A percentile compares a stretch with the other conserved stretches of the same genome.
Evolutionary conservation across 495 filamentous ascomycete genomes (phyloP).

Genomic region (Glarea lozoyensis): DNA sequence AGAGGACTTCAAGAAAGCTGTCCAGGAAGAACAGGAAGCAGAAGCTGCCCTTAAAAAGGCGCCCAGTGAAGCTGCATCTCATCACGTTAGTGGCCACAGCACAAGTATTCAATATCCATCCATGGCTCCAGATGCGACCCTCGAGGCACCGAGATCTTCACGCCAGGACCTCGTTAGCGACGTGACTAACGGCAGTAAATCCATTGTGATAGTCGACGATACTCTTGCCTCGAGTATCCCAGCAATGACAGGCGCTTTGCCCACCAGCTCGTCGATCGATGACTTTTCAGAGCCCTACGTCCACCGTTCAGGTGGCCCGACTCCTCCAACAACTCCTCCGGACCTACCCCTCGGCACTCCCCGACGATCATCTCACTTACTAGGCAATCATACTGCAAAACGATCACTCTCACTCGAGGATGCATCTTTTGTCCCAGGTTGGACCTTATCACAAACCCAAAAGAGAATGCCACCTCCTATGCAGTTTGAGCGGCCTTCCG

Average conservation of each 20-base stretch:
- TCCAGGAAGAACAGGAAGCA: constrained; percentile 44
- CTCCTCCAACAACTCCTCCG: constrained; percentile 46
- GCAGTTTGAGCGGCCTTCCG: no score
- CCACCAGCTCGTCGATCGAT: constrained; percentile 37
- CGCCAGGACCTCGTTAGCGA: constrained; percentile 31
- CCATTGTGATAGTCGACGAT: constrained; percentile 82
- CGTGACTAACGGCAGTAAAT: constrained; percentile 70
- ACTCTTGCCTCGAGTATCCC: constrained; percentile 37
- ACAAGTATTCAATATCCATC: constrained; percentile 15
- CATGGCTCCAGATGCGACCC: constrained; percentile 12
- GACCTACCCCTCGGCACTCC: constrained; percentile 29
- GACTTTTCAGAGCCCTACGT: constrained; percentile 40
- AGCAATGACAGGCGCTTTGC: constrained; percentile 37
- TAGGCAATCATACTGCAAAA: constrained; percentile 22
- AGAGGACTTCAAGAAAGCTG: constrained; percentile 61
- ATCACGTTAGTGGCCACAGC: constrained; percentile 15
- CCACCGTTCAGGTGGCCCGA: constrained; percentile 31
- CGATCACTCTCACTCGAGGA: constrained; percentile 27
- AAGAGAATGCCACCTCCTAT: no score
- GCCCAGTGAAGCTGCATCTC: constrained; percentile 1
- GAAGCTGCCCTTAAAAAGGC: constrained; percentile 27
- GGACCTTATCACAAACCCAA: no score
- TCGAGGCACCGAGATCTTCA: constrained; percentile 8
- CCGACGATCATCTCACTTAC: constrained; percentile 40
- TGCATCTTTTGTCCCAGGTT: constrained; percentile 17